Evolutionary conservation across 495 filamentous ascomycete genomes (phyloP).

Genomic region (Copromyces sp.): DNA sequence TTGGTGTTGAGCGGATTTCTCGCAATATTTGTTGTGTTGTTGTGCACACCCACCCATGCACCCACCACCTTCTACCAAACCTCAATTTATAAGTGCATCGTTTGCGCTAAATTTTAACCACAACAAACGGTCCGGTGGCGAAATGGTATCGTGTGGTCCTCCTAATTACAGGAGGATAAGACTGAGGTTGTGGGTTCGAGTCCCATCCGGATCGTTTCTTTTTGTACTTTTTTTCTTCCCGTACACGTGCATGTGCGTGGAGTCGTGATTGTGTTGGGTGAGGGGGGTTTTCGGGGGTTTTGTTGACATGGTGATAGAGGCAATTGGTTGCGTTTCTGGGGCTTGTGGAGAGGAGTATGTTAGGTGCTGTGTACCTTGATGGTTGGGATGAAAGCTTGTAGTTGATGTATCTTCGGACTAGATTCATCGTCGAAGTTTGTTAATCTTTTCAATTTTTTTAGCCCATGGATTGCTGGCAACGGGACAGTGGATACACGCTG

Average conservation of each 20-base stretch:
- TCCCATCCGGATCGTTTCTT: background rate
- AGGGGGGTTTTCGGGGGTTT: background rate
- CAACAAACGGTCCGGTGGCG: background rate
- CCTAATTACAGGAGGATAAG: background rate
- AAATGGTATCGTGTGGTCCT: slow-evolving; percentile 1
- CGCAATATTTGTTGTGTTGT: no score
- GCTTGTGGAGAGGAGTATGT: background rate
- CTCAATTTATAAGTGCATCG: accelerated
- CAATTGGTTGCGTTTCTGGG: background rate
- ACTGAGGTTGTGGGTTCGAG: background rate
- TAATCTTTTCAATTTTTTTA: no score
- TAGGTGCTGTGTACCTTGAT: background rate
- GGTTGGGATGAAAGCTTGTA: background rate
- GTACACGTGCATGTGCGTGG: background rate
- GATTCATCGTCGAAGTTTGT: background rate
- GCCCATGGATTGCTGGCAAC: no score
- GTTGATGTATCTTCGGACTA: background rate
- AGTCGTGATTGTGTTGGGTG: background rate
- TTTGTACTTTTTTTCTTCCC: no score
- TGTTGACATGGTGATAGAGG: background rate
- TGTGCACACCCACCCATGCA: no score
- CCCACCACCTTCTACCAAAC: background rate
- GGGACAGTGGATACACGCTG: background rate
- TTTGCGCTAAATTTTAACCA: background rate
- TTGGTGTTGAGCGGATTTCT: no score